Evolutionary conservation across 1,284 basidiomycete species (phyloP).

Genomic region (Porodaedalea pini): DNA sequence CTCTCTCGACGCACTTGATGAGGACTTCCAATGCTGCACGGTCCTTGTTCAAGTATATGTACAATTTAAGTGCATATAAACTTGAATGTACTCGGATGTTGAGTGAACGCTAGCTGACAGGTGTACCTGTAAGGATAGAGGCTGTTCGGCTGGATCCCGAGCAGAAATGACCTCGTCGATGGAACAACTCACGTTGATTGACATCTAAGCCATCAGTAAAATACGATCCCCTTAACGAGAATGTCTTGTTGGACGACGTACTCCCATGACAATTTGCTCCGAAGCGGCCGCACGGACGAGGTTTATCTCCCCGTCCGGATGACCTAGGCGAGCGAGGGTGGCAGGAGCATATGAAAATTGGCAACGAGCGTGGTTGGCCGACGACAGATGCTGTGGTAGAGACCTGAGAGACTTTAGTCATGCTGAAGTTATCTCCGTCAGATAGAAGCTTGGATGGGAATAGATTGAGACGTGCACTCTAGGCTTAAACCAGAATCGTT

Average conservation of each 20-base stretch:
- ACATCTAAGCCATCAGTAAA: slow-evolving; percentile 35
- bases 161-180: slow-evolving; percentile 54
- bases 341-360: slow-evolving; percentile 51
- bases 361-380: slow-evolving; percentile 40
- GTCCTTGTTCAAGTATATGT: slow-evolving; percentile 55
- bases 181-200: slow-evolving; percentile 51
- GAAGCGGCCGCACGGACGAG: slow-evolving; percentile 54
- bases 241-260: slow-evolving; percentile 30
- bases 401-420: slow-evolving; percentile 33
- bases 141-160: slow-evolving; percentile 43
- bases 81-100: background rate
- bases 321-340: slow-evolving; percentile 60
- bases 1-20: slow-evolving; percentile 45
- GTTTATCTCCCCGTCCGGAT: slow-evolving; percentile 61
- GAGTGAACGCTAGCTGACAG: background rate
- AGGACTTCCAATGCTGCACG: slow-evolving; percentile 50
- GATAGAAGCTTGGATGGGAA: background rate
- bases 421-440: slow-evolving; percentile 21
- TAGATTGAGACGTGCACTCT: slow-evolving; percentile 33
- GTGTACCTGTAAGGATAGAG: slow-evolving; percentile 45
- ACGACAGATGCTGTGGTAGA: slow-evolving; percentile 39
- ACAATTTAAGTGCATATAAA: background rate
- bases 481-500: slow-evolving; percentile 49
- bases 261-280: slow-evolving; percentile 58
- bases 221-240: background rate